Evolutionary conservation across 257 asterid genomes (phyloP), one percentile per base, ranked within the genome.

Genomic region (Marsdenia floribunda): DNA sequence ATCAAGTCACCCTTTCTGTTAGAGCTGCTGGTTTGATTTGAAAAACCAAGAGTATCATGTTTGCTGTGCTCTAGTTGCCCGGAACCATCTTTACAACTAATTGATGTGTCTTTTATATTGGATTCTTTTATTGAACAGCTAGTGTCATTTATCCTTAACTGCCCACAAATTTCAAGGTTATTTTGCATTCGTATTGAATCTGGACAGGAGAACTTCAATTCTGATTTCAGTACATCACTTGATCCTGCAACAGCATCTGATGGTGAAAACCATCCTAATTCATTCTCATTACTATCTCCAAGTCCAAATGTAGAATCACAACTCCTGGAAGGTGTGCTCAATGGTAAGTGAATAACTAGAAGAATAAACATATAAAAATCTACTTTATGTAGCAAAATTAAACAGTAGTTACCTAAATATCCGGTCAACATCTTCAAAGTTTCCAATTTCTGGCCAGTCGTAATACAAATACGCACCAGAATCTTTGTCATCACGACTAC

Each of bases 351-450:
- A 70, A 59, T 46, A 78, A 55, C 38, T 42, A 38, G 55, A 53
- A 50, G 21, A 70, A 19, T 12, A 72, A 19, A 52, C 44, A 29
- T 3, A 24, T 63, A 70, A 60, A 19, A 74, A 29, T 63, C 21
- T 12, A 75, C 21, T 42, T 33, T 68, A 46, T 72, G 33, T 70
- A 44, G 59, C 55, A 73, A 80, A 59, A 68, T 55, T 37, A 74
- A 35, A 57, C 40, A 76, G 68, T 13, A 58, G 76, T 83, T 90
- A 92, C 98, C 96, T 86, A 80, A 94, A 89, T 87, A 92, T 88
- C 87, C 85, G 83, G 82, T 92, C 97, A 65, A 90, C 91, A 71
- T 90, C 98, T 73, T 90, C 99, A 73, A 94, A 94, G 82, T 88
- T 90, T 75, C 86, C 96, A 73, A 92, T 86, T 70, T 92, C 96